Evolutionary conservation across 345 rosid genomes (phyloP), one percentile per base, ranked within the genome.

Genomic region (Eucalyptus polyanthemos): DNA sequence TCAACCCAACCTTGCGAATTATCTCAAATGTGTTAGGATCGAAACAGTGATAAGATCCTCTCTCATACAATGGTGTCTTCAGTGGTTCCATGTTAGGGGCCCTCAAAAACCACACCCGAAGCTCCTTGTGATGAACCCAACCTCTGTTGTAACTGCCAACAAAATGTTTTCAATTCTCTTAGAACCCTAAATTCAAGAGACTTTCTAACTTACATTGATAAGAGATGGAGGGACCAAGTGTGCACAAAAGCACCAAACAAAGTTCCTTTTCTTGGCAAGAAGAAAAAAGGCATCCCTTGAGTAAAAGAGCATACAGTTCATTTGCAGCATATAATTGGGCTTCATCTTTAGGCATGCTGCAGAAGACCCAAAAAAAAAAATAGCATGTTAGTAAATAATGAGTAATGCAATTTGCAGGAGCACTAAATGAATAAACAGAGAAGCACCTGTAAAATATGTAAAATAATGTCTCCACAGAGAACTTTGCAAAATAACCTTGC

Each of bases 301-400:
- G 49, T 50, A 80, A 45, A 91, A 87, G 89, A 91, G 88, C 99
- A 88, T 95, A 96, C 99, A 98, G 99, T 96, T 97, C 99, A 88
- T 96, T 94, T 62, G 99, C 98, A 53, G 99, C 99, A 87, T 92
- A 91, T 87, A 98, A 90, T 88, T 98, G 99, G 76, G 97, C 99
- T 92, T 97, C 99, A 40, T 98, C 99, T 94, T 94, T 97, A 24
- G 99, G 99, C 99, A 98, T 96, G 96, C 99, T 98, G 96, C 88
- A 92, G 89, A 87, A 86, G 76, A 87, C 47, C 34, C 85, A 0
- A 0, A 47, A 47, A 89, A 51, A 50, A 7, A 53, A 88, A 25
- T 7, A 65, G 25, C 17, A 21, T 9, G 56, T 88, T 47, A 89
- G 86, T 31, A 49, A 27, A 44, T 31, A 40, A 85, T 42, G 29